phyloP scores from a whole-genome alignment of 2,329 filamentous ascomycete species.

The Hypomyces rosellus region DNA sequence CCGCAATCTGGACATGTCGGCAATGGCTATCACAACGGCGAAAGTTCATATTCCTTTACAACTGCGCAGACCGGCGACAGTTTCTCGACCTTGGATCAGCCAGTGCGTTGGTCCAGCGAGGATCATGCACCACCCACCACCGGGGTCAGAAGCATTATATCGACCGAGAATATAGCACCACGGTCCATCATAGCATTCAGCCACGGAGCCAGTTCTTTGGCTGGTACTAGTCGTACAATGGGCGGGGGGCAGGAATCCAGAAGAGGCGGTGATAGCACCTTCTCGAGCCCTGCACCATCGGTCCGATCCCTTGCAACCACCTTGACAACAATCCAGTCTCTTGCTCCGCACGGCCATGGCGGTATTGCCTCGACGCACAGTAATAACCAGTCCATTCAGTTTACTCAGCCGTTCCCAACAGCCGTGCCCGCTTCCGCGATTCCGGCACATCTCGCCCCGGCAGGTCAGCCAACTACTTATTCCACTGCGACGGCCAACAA shows the following conservation, averaged over 20 bases:
- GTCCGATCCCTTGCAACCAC: conserved; percentile 77
- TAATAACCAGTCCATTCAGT: conserved; percentile 49
- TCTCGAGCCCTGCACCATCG: conserved; percentile 76
- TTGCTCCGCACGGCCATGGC: conserved; percentile 28
- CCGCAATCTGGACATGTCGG: conserved; percentile 64
- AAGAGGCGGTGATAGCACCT: conserved; percentile 68
- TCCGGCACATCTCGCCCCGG: conserved; percentile 59
- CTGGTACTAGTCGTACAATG: conserved; percentile 67
- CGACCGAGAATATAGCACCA: conserved; percentile 73
- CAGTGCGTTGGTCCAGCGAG: conserved; percentile 54
- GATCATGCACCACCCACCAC: conserved; percentile 51
- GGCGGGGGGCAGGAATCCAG: conserved; percentile 61
- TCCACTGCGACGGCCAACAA: conserved; percentile 75
- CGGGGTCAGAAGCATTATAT: conserved; percentile 66
- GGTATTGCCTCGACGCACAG: conserved; percentile 28
- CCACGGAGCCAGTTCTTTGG: conserved; percentile 57
- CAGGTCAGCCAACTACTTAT: conserved; percentile 62
- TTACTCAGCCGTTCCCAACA: conserved; percentile 59
- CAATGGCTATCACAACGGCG: conserved; percentile 23
- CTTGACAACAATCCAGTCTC: conserved; percentile 76
- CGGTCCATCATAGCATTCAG: conserved; percentile 71
- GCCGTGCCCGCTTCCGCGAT: conserved; percentile 64
- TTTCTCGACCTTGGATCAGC: conserved; percentile 51
- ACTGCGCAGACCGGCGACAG: conserved; percentile 50
- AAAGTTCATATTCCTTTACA: conserved; percentile 49